Conservation (phyloP, 129 eudicot genomes). For the Erigeron canadensis region DNA sequence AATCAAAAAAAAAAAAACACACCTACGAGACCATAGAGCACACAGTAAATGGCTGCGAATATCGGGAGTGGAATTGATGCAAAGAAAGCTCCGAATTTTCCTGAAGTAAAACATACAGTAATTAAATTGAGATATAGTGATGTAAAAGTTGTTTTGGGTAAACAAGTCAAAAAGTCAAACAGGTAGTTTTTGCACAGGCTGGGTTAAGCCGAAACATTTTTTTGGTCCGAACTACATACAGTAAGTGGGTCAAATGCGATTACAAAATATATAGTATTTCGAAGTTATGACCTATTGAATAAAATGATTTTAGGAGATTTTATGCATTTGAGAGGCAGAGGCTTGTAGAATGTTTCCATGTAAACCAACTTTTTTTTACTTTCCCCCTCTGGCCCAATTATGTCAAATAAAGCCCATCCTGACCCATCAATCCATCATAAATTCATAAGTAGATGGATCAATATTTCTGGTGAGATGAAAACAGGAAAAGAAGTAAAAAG, state of each 20-base stretch:
- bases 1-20: conserved; percentile 21
- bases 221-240: neutral
- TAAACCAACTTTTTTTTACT: neutral
- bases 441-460: neutral
- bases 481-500: neutral
- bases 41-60: conserved; percentile 89
- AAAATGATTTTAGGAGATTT: neutral
- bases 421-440: neutral
- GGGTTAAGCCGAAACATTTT: neutral
- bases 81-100: conserved; percentile 90
- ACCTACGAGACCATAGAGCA: conserved; percentile 87
- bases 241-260: neutral
- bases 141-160: no score
- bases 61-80: conserved; percentile 88
- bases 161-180: no score
- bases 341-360: neutral
- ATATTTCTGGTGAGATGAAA: neutral
- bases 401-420: neutral
- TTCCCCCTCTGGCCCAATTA: neutral
- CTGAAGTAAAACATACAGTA: conserved; percentile 34
- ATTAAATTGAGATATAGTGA: no score
- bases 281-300: no score
- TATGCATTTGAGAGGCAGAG: neutral
- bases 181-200: neutral
- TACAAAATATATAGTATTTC: neutral